Percentiles rank a stretch among this genome's conserved stretches.
These are phyloP conservation scores for Athelia psychrophila DNA, from an alignment of 1,284 basidiomycete species.

Conservation along the genomic window DNA sequence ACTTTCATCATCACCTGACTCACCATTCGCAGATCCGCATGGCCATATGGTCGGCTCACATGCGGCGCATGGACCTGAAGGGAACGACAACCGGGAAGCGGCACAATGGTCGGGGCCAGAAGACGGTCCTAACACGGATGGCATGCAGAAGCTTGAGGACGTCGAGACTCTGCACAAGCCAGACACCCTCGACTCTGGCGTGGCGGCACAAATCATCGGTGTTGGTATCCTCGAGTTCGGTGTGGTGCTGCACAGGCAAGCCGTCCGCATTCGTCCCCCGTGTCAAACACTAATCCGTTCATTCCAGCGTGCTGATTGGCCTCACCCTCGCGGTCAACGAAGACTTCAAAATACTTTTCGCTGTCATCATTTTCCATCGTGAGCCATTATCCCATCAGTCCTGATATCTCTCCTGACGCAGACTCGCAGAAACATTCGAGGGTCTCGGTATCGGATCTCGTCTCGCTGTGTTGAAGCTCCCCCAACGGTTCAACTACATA, in stretches of 20 bases:
- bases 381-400: slow-evolving; percentile 18
- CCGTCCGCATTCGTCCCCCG: neutral
- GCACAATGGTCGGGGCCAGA: slow-evolving; percentile 13
- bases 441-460: slow-evolving; percentile 89
- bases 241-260: slow-evolving; percentile 79
- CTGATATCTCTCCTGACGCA: neutral
- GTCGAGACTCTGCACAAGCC: slow-evolving; percentile 20
- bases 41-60: slow-evolving; percentile 67
- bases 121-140: slow-evolving; percentile 12
- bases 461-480: slow-evolving; percentile 71
- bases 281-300: neutral
- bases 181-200: slow-evolving; percentile 33
- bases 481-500: slow-evolving; percentile 55
- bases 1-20: slow-evolving; percentile 5
- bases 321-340: slow-evolving; percentile 88
- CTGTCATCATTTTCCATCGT: slow-evolving; percentile 93
- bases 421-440: slow-evolving; percentile 76
- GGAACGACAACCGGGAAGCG: slow-evolving; percentile 8
- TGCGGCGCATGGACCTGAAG: slow-evolving; percentile 68
- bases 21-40: slow-evolving; percentile 46
- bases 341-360: slow-evolving; percentile 82
- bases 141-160: slow-evolving; percentile 13
- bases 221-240: slow-evolving; percentile 90
- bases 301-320: slow-evolving; percentile 77
- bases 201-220: slow-evolving; percentile 79